These are phyloP conservation scores for Colletotrichum australisinense DNA, from an alignment of 2,329 filamentous ascomycete species.

Conservation along the genomic window DNA sequence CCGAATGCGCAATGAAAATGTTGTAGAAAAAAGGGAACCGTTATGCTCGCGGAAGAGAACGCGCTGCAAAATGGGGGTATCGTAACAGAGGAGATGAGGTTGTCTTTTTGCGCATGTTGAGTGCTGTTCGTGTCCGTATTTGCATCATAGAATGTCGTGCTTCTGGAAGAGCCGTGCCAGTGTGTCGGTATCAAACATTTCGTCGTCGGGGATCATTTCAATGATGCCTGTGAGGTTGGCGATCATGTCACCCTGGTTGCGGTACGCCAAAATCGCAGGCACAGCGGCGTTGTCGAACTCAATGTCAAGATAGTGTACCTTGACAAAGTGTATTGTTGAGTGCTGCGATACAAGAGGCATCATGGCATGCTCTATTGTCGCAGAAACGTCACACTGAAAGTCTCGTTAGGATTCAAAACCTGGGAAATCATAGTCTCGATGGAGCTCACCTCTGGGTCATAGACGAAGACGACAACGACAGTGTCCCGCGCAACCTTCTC, in stretches of 20 bases:
- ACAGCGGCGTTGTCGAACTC: slow-evolving; percentile 93
- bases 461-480: slow-evolving; percentile 92
- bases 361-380: slow-evolving; percentile 83
- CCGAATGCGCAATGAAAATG: slow-evolving; percentile 5
- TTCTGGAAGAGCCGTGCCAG: slow-evolving; percentile 64
- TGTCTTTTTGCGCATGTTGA: slow-evolving; percentile 6
- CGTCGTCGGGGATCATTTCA: slow-evolving; percentile 82
- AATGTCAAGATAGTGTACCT: slow-evolving; percentile 90
- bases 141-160: slow-evolving; percentile 61
- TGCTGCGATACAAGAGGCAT: slow-evolving; percentile 78
- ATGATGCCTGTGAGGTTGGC: slow-evolving; percentile 89
- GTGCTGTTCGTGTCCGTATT: background rate
- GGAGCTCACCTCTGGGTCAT: slow-evolving; percentile 81
- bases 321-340: slow-evolving; percentile 84
- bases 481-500: slow-evolving; percentile 88
- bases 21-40: background rate
- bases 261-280: slow-evolving; percentile 90
- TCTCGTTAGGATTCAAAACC: slow-evolving; percentile 36
- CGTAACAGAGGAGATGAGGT: slow-evolving; percentile 33
- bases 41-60: slow-evolving; percentile 11
- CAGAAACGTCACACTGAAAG: slow-evolving; percentile 79
- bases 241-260: slow-evolving; percentile 87
- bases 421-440: background rate
- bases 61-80: slow-evolving; percentile 36
- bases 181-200: slow-evolving; percentile 65